phyloP scores from a whole-genome alignment of 768 basidiomycete genomes.

The Lactifluus echinatus region DNA sequence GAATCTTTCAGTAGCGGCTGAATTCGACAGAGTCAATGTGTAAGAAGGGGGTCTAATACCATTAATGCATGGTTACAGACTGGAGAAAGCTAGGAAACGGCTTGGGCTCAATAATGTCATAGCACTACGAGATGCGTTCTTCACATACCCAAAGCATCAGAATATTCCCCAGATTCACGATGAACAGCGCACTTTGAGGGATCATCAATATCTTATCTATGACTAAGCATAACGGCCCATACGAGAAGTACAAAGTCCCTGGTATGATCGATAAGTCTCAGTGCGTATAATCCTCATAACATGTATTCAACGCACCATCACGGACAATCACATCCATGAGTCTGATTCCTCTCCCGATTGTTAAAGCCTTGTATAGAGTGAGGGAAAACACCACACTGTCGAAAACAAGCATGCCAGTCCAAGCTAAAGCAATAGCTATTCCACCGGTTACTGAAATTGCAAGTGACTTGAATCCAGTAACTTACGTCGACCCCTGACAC shows the following conservation, averaged over 20 bases:
- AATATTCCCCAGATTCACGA: neutral
- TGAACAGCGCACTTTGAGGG: neutral
- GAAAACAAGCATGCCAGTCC: constrained; percentile 4
- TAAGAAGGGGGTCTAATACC: no score
- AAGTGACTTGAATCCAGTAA: neutral
- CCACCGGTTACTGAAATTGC: neutral
- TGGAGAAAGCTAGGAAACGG: neutral
- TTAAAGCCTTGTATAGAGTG: neutral
- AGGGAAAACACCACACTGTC: neutral
- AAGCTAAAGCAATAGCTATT: constrained; percentile 3
- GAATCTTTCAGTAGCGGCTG: no score
- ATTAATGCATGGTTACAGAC: neutral
- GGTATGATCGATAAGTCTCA: no score
- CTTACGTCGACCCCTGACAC: constrained; percentile 2
- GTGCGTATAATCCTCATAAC: no score
- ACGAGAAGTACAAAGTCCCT: constrained; percentile 3
- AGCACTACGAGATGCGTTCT: neutral
- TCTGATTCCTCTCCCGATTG: neutral
- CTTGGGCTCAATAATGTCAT: no score
- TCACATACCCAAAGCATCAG: neutral
- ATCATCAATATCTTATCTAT: neutral
- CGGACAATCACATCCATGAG: neutral
- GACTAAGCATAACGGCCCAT: neutral
- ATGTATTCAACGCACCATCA: neutral
- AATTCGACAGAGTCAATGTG: no score